These are phyloP conservation scores for Coemansia sp. DNA, from an alignment of 192 early-diverging fungal genomes.

Conservation along the genomic window DNA sequence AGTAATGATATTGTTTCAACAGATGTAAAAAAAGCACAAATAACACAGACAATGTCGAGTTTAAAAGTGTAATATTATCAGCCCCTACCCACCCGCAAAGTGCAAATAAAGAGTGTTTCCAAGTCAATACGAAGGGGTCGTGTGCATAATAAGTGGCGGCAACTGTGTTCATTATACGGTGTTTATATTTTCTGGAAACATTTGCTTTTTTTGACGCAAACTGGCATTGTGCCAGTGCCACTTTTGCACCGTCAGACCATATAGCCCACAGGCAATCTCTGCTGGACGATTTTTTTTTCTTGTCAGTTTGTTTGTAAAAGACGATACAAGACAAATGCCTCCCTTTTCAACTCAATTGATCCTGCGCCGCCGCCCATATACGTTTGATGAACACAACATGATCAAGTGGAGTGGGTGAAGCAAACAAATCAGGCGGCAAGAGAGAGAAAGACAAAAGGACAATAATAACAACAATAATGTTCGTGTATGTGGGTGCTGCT, in stretches of 20 bases:
- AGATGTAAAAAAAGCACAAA: background rate
- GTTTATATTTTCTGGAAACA: background rate
- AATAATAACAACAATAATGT: background rate
- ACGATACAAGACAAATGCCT: too few relatives aligned
- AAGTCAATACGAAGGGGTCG: background rate
- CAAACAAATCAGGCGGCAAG: background rate
- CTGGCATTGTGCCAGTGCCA: background rate
- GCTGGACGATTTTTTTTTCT: too few relatives aligned
- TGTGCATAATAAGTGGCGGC: constrained; percentile 1
- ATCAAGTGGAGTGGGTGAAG: background rate
- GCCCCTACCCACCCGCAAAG: too few relatives aligned
- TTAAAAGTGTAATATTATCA: too few relatives aligned
- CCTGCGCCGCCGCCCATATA: background rate
- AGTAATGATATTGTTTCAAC: background rate
- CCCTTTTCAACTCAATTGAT: background rate
- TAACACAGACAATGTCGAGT: too few relatives aligned
- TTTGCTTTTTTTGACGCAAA: background rate
- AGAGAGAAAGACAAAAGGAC: background rate
- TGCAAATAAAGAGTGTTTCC: background rate
- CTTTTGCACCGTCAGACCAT: background rate
- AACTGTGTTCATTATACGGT: background rate
- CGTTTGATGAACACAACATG: background rate
- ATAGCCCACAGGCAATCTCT: background rate
- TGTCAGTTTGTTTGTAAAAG: too few relatives aligned
- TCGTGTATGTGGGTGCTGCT: background rate